Conservation (phyloP, 768 basidiomycete species). For the Boletus reticuloceps region DNA sequence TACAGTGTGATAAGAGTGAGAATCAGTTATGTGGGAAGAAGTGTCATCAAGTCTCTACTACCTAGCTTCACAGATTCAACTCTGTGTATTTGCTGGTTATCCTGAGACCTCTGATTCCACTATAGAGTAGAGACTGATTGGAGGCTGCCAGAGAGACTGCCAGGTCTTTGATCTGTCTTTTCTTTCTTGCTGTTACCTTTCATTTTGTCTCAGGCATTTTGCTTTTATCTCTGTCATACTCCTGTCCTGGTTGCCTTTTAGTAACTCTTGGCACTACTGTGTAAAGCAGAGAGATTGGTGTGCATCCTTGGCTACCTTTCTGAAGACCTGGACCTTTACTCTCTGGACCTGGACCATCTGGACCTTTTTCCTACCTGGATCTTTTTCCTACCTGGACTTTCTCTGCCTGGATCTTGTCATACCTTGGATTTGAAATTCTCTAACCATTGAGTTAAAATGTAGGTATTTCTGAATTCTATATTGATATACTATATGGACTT, state of each 20-base stretch:
- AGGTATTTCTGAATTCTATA: too few relatives aligned
- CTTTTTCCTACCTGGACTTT: too few relatives aligned
- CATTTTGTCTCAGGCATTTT: neutral
- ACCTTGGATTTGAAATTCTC: too few relatives aligned
- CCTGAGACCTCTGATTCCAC: too few relatives aligned
- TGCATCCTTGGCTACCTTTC: neutral
- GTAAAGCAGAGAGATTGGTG: neutral
- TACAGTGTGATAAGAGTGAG: too few relatives aligned
- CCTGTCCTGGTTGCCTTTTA: neutral
- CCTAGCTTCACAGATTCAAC: conserved; percentile 15
- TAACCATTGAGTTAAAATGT: too few relatives aligned
- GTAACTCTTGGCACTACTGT: neutral
- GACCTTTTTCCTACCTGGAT: neutral
- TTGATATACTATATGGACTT: neutral
- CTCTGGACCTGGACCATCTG: neutral
- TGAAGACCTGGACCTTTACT: neutral
- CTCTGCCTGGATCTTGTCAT: too few relatives aligned
- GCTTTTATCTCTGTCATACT: conserved; percentile 3
- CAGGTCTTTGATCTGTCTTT: too few relatives aligned
- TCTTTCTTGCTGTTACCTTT: too few relatives aligned
- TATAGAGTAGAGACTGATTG: conserved; percentile 3
- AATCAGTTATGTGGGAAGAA: too few relatives aligned
- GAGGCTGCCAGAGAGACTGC: neutral
- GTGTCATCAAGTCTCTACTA: too few relatives aligned
- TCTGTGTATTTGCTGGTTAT: conserved; percentile 9